Percentiles rank a stretch among this genome's conserved stretches.
Conservation (phyloP, 208 protist species). For the Polymyxa betae region DNA sequence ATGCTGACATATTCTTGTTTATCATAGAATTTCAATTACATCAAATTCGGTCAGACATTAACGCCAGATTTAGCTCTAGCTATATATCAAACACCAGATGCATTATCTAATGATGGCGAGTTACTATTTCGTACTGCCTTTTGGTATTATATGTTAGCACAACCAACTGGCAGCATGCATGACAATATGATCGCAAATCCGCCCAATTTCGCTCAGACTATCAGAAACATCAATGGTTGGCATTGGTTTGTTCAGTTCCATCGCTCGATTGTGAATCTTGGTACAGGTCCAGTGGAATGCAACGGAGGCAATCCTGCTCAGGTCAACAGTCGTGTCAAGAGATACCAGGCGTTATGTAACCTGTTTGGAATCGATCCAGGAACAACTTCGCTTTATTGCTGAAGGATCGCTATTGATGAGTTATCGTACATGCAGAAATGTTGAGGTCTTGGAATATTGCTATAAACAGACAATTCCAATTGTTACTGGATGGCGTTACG, state of each 20-base stretch:
- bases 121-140: conserved; percentile 19
- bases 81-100: not conserved
- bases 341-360: too few species aligned
- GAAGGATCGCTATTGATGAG: too few species aligned
- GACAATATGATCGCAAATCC: not conserved
- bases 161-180: not conserved
- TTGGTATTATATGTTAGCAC: conserved; percentile 37
- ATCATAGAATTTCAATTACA: conserved; percentile 39
- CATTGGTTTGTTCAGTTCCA: not conserved
- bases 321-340: not conserved
- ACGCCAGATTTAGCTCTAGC: not conserved
- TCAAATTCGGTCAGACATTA: conserved; percentile 21
- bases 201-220: not conserved
- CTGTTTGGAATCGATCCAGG: too few species aligned
- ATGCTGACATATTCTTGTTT: not conserved
- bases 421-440: too few species aligned
- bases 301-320: conserved; percentile 34
- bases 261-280: not conserved
- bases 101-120: not conserved
- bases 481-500: too few species aligned
- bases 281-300: not conserved
- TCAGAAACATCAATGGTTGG: conserved; percentile 20
- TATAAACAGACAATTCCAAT: too few species aligned
- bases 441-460: too few species aligned
- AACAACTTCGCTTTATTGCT: too few species aligned